Base-by-base conservation (phyloP, 164 flowering plant genomes). In the Vitis rupestris region DNA sequence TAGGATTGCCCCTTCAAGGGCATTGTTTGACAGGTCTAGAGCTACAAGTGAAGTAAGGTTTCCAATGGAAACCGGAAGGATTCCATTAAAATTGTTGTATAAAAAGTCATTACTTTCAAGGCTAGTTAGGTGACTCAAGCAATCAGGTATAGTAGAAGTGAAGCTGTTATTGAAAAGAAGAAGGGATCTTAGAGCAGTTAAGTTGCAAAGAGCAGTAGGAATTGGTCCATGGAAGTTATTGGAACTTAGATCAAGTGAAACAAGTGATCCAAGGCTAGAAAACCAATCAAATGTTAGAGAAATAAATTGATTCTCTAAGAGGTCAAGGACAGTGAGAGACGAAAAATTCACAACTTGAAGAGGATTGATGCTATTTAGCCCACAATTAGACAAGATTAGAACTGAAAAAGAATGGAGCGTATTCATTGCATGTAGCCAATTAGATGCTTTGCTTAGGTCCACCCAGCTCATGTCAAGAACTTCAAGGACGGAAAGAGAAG, bases 181-280 rank as follows among this genome's bases (percentile, higher is more conserved):
- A 17, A 72, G 70, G 27, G 23, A 17, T n/a, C 2, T 23, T 16
- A 66, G 70, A 44, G 52, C 13, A 16, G 66, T 66, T 61, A 72
- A 10, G 56, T 72, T 66, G 4, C 54, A 65, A 37, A 66, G 52
- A 14, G 17, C 16, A 9, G 5, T 17, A 6, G 54, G 77, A 12
- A 65, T 51, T 27, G 65, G 61, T 13, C 55, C 61, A 29, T 47
- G 29, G 47, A 15, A 8, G n/a, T 29, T 5, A n/a, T 62, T 60
- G 5, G 2, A 0, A 37, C 54, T 2, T 9, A 67, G 50, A 52
- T 61, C 29, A 48, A 73, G 67, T 14, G 12, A 30, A 8, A n/a
- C 12, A 9, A 64, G 47, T 13, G 56, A 9, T 1, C 16, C 4
- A 15, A 70, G 17, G 50, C n/a, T 4, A 23, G 23, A 60, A 11